Percentiles rank a stretch among this genome's conserved stretches.
Conservation (phyloP, 768 basidiomycete genomes). For the Agaricus blazei region DNA sequence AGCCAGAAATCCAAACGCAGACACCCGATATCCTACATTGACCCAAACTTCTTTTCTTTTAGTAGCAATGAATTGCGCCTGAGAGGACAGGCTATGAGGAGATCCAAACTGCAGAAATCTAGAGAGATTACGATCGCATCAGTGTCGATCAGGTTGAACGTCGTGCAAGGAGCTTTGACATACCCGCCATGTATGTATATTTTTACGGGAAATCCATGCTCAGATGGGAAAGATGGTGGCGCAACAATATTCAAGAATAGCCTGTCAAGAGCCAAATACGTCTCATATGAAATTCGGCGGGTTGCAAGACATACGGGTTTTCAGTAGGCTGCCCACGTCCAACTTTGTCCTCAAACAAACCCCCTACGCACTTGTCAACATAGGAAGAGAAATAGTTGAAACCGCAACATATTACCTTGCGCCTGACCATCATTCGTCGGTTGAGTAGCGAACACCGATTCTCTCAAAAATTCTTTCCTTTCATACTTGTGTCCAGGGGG, state of each 20-base stretch:
- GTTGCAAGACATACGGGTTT: conserved; percentile 48
- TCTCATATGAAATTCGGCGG: neutral
- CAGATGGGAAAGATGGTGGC: conserved; percentile 46
- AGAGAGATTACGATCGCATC: neutral
- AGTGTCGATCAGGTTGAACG: neutral
- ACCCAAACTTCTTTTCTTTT: conserved; percentile 68
- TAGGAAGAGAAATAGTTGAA: neutral
- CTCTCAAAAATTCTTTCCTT: conserved; percentile 53
- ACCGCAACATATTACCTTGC: conserved; percentile 27
- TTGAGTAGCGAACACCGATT: conserved; percentile 57
- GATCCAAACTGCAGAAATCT: conserved; percentile 80
- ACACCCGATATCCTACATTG: conserved; percentile 73
- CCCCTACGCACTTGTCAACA: conserved; percentile 25
- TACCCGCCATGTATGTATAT: conserved; percentile 80
- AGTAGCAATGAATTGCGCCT: conserved; percentile 64
- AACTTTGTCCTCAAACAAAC: conserved; percentile 51
- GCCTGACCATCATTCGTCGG: conserved; percentile 64
- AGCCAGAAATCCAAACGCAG: conserved; percentile 73
- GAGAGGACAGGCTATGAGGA: conserved; percentile 53
- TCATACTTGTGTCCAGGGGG: conserved; percentile 53
- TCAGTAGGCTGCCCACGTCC: conserved; percentile 67
- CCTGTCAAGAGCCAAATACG: conserved; percentile 24
- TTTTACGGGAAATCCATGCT: conserved; percentile 53
- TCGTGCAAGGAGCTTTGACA: conserved; percentile 2
- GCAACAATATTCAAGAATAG: conserved; percentile 62